Base-by-base conservation (phyloP, 805 yeast species). In the Cyberlindnera mycetangii region DNA sequence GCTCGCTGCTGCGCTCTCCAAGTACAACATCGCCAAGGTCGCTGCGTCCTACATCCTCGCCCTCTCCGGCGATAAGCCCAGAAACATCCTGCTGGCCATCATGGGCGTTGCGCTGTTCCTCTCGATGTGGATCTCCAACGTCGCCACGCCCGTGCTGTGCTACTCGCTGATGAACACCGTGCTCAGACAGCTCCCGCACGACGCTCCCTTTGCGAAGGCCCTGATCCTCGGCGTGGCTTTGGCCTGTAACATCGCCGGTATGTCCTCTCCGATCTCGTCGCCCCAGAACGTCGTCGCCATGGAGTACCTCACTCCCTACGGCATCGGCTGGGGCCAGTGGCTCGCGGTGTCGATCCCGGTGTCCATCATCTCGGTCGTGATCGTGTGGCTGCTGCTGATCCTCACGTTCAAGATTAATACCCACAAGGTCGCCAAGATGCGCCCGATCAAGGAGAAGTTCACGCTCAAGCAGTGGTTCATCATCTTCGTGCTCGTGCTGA, bases 41-140 rank as follows among this genome's bases (percentile, higher is more conserved):
- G 72, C 89, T 30, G 92, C 97, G n/a, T 85, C 96, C 1, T 81
- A 78, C 66, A 77, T 92, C 46, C 69, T 92, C 45, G 76, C 89
- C 3, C 67, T 72, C 39, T 90, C 95, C 2, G 97, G 97, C 22
- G 82, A 85, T 9, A 80, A 81, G 50, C 98, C 98, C 18, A 74
- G 85, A 38, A 75, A 79, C 49, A 84, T 92, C 12, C 65, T 89
- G 37, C 65, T 90, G 32, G 76, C 89, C 35, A 81, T 89, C 45
- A 89, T 92, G 97, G 66, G 75, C 32, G 93, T 92, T 17, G 82
- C 97, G 0, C 73, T 90, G 47, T 82, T 90, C 62, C 72, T 89
- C 43, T 81, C 96, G 6, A 89, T 92, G 87, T 90, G 96, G 95
- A 90, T 92, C 48, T 85, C 95, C 20, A 92, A 92, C 66, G 98